Conservation (phyloP, 768 basidiomycete genomes). For the Hypholoma fasciculare region DNA sequence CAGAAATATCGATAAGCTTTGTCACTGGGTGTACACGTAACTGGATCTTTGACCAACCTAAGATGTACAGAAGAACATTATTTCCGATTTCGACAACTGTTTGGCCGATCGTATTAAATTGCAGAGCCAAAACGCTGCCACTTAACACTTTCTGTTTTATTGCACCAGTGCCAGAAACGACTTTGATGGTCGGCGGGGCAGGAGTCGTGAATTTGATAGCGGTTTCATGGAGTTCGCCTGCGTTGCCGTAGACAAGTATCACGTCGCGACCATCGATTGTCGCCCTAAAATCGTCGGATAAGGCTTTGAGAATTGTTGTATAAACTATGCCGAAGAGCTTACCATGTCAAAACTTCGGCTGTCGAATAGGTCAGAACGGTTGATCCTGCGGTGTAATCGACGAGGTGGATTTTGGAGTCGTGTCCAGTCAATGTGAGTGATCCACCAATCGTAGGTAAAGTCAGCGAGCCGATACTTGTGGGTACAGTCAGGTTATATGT, state of each 20-base stretch:
- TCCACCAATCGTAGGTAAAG: conserved; percentile 44
- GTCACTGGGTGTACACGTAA: background rate
- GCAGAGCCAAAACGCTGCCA: conserved; percentile 33
- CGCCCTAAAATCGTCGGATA: conserved; percentile 30
- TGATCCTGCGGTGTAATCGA: conserved; percentile 47
- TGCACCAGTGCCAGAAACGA: conserved; percentile 33
- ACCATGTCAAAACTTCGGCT: conserved; percentile 52
- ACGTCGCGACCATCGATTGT: conserved; percentile 48
- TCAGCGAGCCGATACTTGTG: conserved; percentile 43
- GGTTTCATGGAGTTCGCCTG: conserved; percentile 49
- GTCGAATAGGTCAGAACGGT: conserved; percentile 47
- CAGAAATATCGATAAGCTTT: background rate
- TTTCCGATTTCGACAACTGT: conserved; percentile 45
- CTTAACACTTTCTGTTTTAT: conserved; percentile 36
- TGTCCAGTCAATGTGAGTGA: conserved; percentile 45
- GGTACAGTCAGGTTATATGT: conserved; percentile 43
- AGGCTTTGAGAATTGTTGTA: too few species aligned
- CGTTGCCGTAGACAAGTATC: conserved; percentile 47
- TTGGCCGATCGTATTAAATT: conserved; percentile 47
- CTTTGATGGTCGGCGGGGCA: conserved; percentile 25
- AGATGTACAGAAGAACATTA: conserved; percentile 39
- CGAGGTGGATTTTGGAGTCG: conserved; percentile 53
- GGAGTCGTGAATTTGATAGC: conserved; percentile 38
- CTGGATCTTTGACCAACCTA: conserved; percentile 30
- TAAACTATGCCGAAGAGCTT: background rate